A percentile compares a stretch with the other conserved stretches of the same genome.
phyloP scores from a whole-genome alignment of 2,329 filamentous ascomycete species.

The Ceratocystis destructans region DNA sequence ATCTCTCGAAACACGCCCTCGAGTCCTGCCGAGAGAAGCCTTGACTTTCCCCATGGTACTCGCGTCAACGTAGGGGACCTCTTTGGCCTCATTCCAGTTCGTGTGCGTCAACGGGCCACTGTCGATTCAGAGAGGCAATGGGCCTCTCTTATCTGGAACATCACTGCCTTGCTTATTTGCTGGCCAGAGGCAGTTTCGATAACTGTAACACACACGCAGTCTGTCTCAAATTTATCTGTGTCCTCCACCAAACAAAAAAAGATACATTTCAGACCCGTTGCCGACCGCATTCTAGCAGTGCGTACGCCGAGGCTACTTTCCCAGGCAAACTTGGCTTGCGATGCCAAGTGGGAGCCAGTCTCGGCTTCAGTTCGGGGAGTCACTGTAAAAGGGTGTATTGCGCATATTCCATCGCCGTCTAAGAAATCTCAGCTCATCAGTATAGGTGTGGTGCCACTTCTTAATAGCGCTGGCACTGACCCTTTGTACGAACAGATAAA shows the following conservation, averaged over 20 bases:
- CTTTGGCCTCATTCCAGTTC: constrained; percentile 82
- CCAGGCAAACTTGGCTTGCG: constrained; percentile 45
- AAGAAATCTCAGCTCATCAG: constrained; percentile 70
- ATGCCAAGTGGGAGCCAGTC: constrained; percentile 53
- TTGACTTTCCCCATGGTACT: constrained; percentile 53
- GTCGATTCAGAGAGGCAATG: constrained; percentile 48
- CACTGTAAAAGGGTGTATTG: constrained; percentile 57
- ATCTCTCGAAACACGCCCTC: constrained; percentile 52
- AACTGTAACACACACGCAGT: constrained; percentile 28
- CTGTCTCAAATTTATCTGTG: neutral
- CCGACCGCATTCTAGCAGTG: constrained; percentile 12
- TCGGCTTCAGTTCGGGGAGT: constrained; percentile 51
- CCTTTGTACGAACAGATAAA: constrained; percentile 69
- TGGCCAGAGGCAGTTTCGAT: constrained; percentile 48
- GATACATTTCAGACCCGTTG: constrained; percentile 1
- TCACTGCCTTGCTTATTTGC: constrained; percentile 55
- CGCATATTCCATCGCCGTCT: constrained; percentile 52
- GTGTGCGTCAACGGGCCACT: constrained; percentile 61
- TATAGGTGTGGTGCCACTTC: constrained; percentile 55
- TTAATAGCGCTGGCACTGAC: constrained; percentile 41
- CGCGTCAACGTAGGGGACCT: constrained; percentile 62
- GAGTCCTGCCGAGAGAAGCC: constrained; percentile 41
- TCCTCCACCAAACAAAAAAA: neutral
- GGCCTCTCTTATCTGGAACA: constrained; percentile 43
- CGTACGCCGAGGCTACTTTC: constrained; percentile 40